Percentiles rank a stretch among this genome's conserved stretches.
Evolutionary conservation across 1,284 basidiomycete species (phyloP).

Genomic region (Trichosporon faecale): DNA sequence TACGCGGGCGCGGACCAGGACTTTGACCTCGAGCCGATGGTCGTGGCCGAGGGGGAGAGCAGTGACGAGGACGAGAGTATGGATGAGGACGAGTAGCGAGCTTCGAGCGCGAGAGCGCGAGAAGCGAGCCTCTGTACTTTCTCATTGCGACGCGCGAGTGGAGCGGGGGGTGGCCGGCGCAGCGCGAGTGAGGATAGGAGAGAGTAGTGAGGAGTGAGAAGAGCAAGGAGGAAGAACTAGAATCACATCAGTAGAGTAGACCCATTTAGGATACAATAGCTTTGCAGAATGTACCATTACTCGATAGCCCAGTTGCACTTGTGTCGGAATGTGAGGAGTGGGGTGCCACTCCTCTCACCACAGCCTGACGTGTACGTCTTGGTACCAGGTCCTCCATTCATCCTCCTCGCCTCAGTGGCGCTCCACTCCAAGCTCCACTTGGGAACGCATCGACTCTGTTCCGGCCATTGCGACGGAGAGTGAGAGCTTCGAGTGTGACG

Average conservation of each 20-base stretch:
- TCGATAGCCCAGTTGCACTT: background rate
- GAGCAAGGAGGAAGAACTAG: background rate
- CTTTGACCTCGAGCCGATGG: constrained; percentile 71
- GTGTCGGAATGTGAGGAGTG: too few relatives aligned
- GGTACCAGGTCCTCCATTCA: too few relatives aligned
- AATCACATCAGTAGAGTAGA: background rate
- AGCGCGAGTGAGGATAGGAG: too few relatives aligned
- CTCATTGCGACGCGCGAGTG: too few relatives aligned
- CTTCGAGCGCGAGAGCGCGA: background rate
- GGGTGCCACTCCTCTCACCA: too few relatives aligned
- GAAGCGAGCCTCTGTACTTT: too few relatives aligned
- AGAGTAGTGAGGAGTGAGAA: background rate
- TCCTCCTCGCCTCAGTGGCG: too few relatives aligned
- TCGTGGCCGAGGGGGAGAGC: constrained; percentile 81
- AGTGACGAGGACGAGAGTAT: constrained; percentile 63
- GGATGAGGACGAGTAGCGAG: constrained; percentile 22
- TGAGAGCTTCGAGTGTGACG: too few relatives aligned
- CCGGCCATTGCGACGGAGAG: too few relatives aligned
- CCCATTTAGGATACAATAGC: background rate
- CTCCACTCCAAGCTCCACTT: too few relatives aligned
- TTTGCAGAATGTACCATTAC: background rate
- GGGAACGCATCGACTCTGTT: too few relatives aligned
- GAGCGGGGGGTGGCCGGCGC: background rate
- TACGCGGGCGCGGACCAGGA: constrained; percentile 89
- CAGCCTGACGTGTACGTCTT: too few relatives aligned